These are phyloP conservation scores for Aspergillus panamensis DNA, from an alignment of 495 filamentous ascomycete genomes.

Conservation along the genomic window DNA sequence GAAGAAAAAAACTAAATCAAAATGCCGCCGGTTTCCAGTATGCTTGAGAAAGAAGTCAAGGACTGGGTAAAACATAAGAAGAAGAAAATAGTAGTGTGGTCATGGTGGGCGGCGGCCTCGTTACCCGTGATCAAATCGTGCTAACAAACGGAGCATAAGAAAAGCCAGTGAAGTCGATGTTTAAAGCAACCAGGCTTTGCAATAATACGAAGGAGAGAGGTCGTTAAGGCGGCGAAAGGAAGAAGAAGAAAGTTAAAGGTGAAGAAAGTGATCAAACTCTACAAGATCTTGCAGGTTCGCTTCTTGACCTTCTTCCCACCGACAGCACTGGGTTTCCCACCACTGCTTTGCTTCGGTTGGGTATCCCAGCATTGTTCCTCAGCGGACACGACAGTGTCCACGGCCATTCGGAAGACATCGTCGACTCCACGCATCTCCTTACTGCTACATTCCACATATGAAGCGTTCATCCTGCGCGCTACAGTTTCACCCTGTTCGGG, in stretches of 20 bases:
- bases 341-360: constrained; percentile 19
- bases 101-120: not conserved
- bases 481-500: constrained; percentile 84
- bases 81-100: not conserved
- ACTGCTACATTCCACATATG: constrained; percentile 96
- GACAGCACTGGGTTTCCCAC: constrained; percentile 30
- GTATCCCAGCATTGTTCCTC: constrained; percentile 39
- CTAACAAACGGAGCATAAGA: constrained; percentile 8
- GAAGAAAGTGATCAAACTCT: constrained; percentile 20
- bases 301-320: constrained; percentile 57
- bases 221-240: constrained; percentile 13
- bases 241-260: constrained; percentile 23
- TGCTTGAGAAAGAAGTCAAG: not conserved
- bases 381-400: constrained; percentile 72
- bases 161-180: constrained; percentile 20
- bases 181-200: constrained; percentile 44
- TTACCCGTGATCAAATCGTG: not conserved
- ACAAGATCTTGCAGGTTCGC: constrained; percentile 69
- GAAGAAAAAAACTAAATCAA: constrained; percentile 25
- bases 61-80: not conserved
- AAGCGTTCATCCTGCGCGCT: constrained; percentile 85
- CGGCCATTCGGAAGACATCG: constrained; percentile 87
- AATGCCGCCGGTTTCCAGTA: not conserved
- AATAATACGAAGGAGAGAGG: constrained; percentile 6
- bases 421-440: constrained; percentile 96